Conservation (phyloP, 352 stramenopile species). For the Pythium graminicola region DNA sequence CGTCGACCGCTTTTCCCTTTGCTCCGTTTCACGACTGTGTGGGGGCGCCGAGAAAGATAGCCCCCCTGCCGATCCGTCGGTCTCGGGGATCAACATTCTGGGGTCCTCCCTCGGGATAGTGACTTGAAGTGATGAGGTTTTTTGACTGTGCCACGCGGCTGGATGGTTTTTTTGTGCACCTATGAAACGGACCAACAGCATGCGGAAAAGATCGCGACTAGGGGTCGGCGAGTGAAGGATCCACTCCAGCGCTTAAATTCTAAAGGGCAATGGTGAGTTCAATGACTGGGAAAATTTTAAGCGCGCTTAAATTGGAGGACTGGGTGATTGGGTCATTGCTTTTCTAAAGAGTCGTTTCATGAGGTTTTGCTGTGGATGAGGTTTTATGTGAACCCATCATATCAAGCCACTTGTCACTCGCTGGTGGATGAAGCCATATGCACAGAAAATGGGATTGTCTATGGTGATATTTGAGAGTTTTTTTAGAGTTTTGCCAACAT, state of each 20-base stretch:
- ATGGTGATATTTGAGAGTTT: background rate
- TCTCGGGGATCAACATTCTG: slow-evolving; percentile 14
- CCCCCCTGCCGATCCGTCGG: background rate
- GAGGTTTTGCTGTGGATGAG: slow-evolving; percentile 6
- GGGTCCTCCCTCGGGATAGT: slow-evolving; percentile 5
- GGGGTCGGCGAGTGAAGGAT: background rate
- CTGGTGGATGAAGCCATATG: slow-evolving; percentile 12
- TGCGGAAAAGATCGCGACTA: slow-evolving; percentile 20
- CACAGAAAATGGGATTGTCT: background rate
- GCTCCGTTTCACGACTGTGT: slow-evolving; percentile 74
- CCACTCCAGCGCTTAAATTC: slow-evolving; percentile 19
- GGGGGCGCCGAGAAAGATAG: slow-evolving; percentile 22
- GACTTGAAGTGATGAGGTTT: slow-evolving; percentile 26
- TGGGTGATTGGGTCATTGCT: slow-evolving; percentile 17
- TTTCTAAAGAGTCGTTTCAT: slow-evolving; percentile 14
- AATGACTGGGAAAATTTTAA: slow-evolving; percentile 10
- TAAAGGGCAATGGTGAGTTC: background rate
- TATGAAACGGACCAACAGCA: slow-evolving; percentile 21
- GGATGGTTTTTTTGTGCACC: slow-evolving; percentile 10
- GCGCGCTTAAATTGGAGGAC: slow-evolving; percentile 6
- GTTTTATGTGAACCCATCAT: background rate
- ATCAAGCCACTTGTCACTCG: slow-evolving; percentile 17
- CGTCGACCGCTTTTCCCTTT: slow-evolving; percentile 1
- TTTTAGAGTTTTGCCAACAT: slow-evolving; percentile 27
- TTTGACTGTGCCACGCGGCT: slow-evolving; percentile 21